Conservation (phyloP, 1,139 yeast species). For the Williopsis jadinii region DNA sequence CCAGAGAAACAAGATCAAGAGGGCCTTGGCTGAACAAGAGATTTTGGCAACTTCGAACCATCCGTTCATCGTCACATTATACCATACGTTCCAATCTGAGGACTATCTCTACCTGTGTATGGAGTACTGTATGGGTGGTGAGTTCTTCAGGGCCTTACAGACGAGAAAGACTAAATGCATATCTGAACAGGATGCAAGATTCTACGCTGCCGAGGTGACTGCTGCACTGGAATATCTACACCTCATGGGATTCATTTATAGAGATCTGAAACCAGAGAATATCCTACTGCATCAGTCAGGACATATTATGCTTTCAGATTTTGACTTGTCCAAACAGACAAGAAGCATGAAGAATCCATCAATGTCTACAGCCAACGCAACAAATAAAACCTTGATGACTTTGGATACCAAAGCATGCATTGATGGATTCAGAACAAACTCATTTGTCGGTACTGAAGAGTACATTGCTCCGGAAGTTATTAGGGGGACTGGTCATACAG, state of each 20-base stretch:
- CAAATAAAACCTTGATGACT: conserved; percentile 23
- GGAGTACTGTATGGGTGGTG: conserved; percentile 99
- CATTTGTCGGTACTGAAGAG: conserved; percentile 97
- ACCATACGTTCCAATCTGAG: conserved; percentile 94
- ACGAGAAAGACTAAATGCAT: conserved; percentile 84
- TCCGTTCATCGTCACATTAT: conserved; percentile 93
- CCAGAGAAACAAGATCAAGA: conserved; percentile 85
- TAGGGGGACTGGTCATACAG: conserved; percentile 93
- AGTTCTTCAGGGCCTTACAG: conserved; percentile 92
- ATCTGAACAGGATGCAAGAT: conserved; percentile 80
- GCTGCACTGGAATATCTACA: conserved; percentile 96
- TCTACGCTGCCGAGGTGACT: conserved; percentile 95
- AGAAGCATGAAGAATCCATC: conserved; percentile 56
- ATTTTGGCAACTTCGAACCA: conserved; percentile 92
- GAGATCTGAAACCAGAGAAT: conserved; percentile 94
- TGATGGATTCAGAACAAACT: conserved; percentile 92
- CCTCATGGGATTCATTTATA: conserved; percentile 91
- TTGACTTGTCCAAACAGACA: conserved; percentile 89
- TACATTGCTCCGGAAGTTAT: conserved; percentile 98
- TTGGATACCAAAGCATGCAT: conserved; percentile 91
- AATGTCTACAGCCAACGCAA: conserved; percentile 19
- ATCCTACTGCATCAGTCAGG: conserved; percentile 91
- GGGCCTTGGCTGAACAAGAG: conserved; percentile 95
- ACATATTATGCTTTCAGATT: conserved; percentile 95
- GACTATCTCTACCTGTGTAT: conserved; percentile 91